Evolutionary conservation across 2,329 filamentous ascomycete genomes (phyloP).

Genomic region (Fusarium mangiferae): DNA sequence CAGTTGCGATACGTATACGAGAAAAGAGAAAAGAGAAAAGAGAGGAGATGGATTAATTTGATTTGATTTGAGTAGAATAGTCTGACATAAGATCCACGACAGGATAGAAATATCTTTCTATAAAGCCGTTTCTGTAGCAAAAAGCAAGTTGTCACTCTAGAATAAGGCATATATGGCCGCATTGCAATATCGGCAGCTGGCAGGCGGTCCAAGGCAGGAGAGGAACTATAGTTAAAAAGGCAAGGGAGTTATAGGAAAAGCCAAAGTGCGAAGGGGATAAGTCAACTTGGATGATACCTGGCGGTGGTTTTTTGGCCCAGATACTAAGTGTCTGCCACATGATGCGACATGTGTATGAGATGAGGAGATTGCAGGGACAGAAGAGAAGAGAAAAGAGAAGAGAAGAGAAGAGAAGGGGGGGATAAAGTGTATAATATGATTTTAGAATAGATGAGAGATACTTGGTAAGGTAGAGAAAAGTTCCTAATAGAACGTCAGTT

Average conservation of each 20-base stretch:
- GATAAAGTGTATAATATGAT: neutral
- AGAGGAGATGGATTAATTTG: neutral
- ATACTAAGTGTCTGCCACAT: neutral
- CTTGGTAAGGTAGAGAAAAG: neutral
- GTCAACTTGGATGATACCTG: neutral
- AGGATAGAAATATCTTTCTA: neutral
- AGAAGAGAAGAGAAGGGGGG: neutral
- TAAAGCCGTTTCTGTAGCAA: neutral
- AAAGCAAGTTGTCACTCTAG: neutral
- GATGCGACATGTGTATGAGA: neutral
- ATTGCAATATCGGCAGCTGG: neutral
- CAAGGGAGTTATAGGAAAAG: neutral
- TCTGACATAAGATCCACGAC: neutral
- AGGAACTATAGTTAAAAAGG: neutral
- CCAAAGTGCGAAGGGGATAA: slow-evolving; percentile 10
- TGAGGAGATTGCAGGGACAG: neutral
- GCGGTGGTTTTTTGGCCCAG: neutral
- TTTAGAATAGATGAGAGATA: neutral
- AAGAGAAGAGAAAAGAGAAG: neutral
- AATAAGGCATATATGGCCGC: neutral
- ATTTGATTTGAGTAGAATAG: neutral
- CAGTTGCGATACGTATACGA: neutral
- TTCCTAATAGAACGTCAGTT: neutral
- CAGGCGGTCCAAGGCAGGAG: neutral
- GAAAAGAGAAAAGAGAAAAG: neutral